phyloP scores from a whole-genome alignment of 495 filamentous ascomycete species.

The Aspergillus homomorphus region DNA sequence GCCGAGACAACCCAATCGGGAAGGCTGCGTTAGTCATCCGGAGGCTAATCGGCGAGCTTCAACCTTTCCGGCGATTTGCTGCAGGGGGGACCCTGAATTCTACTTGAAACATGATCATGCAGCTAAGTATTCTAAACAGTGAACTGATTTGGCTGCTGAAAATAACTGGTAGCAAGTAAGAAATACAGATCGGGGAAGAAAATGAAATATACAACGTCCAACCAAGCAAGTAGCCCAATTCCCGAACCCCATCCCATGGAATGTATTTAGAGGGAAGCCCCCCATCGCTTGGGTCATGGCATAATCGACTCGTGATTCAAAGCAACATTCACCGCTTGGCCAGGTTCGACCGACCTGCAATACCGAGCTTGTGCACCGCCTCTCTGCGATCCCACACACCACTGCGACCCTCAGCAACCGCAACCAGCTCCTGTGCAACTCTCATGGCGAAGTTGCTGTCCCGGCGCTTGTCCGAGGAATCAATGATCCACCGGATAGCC shows the following conservation, averaged over 20 bases:
- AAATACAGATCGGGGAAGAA: background rate
- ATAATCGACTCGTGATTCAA: background rate
- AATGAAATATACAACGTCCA: background rate
- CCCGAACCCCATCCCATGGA: background rate
- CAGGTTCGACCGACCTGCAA: conserved; percentile 66
- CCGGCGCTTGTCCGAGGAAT: conserved; percentile 68
- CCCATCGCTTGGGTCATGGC: background rate
- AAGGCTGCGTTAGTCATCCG: background rate
- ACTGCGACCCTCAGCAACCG: conserved; percentile 83
- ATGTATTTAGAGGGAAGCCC: background rate
- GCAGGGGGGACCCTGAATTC: background rate
- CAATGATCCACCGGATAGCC: conserved; percentile 85
- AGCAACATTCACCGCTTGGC: conserved; percentile 20
- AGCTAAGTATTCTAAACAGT: too few relatives aligned
- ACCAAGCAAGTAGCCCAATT: background rate
- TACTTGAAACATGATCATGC: too few relatives aligned
- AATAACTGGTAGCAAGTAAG: background rate
- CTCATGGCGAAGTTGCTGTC: conserved; percentile 67
- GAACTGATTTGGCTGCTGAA: background rate
- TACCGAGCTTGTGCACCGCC: conserved; percentile 69
- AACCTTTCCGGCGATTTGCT: background rate
- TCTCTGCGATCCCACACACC: conserved; percentile 76
- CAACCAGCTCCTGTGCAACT: conserved; percentile 82
- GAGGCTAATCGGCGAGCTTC: background rate
- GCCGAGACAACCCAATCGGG: background rate